These are phyloP conservation scores for Collybiopsis luxurians DNA, from an alignment of 768 basidiomycete genomes.

Conservation along the genomic window DNA sequence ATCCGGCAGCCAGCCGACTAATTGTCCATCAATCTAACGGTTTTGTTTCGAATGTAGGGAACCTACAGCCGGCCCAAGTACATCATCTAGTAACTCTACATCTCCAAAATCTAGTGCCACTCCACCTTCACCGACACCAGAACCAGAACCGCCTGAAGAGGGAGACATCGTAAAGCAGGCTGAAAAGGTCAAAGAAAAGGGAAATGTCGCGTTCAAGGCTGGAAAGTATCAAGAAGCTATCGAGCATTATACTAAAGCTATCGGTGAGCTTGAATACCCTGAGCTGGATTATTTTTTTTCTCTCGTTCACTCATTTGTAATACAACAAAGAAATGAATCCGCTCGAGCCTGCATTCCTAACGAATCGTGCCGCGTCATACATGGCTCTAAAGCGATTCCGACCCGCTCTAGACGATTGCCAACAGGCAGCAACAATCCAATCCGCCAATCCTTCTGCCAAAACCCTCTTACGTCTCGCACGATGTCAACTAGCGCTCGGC, in stretches of 20 bases:
- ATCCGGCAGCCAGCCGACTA: not conserved
- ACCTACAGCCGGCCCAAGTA: constrained; percentile 3
- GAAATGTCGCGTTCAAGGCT: constrained; percentile 73
- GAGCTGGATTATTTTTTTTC: no score
- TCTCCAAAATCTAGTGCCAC: not conserved
- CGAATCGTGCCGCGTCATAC: constrained; percentile 84
- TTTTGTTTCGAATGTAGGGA: not conserved
- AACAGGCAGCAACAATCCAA: constrained; percentile 68
- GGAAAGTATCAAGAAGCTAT: constrained; percentile 66
- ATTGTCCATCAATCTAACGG: not conserved
- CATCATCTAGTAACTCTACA: not conserved
- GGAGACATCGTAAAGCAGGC: constrained; percentile 46
- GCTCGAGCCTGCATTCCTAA: constrained; percentile 71
- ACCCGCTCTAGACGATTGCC: constrained; percentile 75
- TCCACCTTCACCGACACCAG: constrained; percentile 9
- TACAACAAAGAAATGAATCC: constrained; percentile 50
- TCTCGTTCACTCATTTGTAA: no score
- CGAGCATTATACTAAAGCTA: constrained; percentile 72
- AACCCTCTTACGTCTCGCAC: constrained; percentile 78
- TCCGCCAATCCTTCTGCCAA: constrained; percentile 60
- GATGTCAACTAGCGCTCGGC: constrained; percentile 82
- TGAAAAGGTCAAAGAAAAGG: constrained; percentile 68
- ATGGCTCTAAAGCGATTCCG: constrained; percentile 81
- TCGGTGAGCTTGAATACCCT: constrained; percentile 44
- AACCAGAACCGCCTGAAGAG: constrained; percentile 11